Percentiles rank a stretch among this genome's conserved stretches.
phyloP scores from a whole-genome alignment of 257 asterid genomes.

The Solanum infundibuliforme region DNA sequence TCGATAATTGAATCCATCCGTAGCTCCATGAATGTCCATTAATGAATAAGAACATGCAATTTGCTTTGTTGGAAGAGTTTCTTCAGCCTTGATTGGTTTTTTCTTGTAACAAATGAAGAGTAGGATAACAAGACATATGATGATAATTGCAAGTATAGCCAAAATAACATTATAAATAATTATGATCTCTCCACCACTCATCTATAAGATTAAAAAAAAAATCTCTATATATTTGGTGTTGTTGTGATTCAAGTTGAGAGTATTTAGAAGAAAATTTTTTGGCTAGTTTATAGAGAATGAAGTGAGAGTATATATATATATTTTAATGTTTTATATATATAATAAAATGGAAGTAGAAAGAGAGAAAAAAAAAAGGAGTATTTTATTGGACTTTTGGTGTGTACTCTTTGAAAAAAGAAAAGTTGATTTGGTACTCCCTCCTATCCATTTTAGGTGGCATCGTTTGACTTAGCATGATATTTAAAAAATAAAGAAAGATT shows the following conservation, averaged over 20 bases:
- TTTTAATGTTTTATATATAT: neutral
- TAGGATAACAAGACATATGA: slow-evolving; percentile 16
- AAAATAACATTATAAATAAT: slow-evolving; percentile 26
- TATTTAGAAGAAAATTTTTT: neutral
- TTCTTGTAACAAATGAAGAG: slow-evolving; percentile 39
- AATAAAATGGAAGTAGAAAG: neutral
- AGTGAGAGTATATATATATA: neutral
- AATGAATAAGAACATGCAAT: slow-evolving; percentile 31
- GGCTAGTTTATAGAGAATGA: neutral
- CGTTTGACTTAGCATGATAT: neutral
- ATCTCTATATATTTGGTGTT: neutral
- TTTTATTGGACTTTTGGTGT: neutral
- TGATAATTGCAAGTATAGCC: slow-evolving; percentile 19
- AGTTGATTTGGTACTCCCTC: neutral
- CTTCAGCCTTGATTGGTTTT: slow-evolving; percentile 20
- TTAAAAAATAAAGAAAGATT: too few relatives aligned
- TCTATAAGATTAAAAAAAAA: neutral
- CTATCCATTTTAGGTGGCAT: neutral
- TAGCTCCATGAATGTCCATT: slow-evolving; percentile 72
- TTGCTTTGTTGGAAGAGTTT: slow-evolving; percentile 23
- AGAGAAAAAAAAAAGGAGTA: neutral
- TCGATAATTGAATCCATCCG: slow-evolving; percentile 69
- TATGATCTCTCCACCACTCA: slow-evolving; percentile 19
- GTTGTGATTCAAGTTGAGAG: neutral
- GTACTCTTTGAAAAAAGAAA: neutral